Evolutionary conservation across 2,329 filamentous ascomycete species (phyloP).

Genomic region (Zymoseptoria pseudotritici): DNA sequence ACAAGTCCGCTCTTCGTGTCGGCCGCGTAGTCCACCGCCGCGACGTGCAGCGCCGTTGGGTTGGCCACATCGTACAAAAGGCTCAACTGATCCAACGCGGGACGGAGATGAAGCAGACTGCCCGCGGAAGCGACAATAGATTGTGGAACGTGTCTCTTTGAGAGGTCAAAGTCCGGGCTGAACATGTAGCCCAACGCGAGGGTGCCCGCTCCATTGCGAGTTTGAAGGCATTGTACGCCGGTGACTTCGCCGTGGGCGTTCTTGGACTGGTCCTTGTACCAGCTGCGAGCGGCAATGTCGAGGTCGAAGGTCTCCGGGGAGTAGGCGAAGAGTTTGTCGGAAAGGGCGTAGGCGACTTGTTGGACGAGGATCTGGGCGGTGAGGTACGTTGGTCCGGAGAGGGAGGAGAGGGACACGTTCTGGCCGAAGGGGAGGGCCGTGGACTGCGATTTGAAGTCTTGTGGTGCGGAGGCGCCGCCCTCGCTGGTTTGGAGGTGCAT

Average conservation of each 20-base stretch:
- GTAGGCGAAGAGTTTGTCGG: constrained; percentile 96
- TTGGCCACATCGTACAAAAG: constrained; percentile 86
- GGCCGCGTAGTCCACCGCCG: constrained; percentile 73
- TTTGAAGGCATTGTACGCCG: constrained; percentile 72
- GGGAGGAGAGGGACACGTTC: constrained; percentile 46
- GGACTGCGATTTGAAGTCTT: constrained; percentile 30
- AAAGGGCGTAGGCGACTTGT: constrained; percentile 89
- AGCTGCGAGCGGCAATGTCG: constrained; percentile 72
- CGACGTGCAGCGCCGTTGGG: constrained; percentile 86
- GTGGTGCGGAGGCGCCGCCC: constrained; percentile 14
- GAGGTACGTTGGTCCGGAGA: constrained; percentile 83
- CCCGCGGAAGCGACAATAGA: constrained; percentile 80
- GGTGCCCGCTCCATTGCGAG: constrained; percentile 77
- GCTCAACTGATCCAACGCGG: constrained; percentile 83
- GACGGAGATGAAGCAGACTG: constrained; percentile 70
- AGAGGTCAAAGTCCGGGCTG: constrained; percentile 89
- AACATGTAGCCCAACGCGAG: constrained; percentile 96
- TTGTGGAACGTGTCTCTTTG: constrained; percentile 86
- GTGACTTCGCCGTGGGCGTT: constrained; percentile 81
- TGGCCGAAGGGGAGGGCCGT: constrained; percentile 48
- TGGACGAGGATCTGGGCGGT: constrained; percentile 91
- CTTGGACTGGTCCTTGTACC: constrained; percentile 60
- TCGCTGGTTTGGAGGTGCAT: constrained; percentile 31
- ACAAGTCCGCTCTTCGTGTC: constrained; percentile 63
- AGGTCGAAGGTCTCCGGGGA: constrained; percentile 90